phyloP scores from a whole-genome alignment of 768 basidiomycete genomes.

The Termitomyces sp. region DNA sequence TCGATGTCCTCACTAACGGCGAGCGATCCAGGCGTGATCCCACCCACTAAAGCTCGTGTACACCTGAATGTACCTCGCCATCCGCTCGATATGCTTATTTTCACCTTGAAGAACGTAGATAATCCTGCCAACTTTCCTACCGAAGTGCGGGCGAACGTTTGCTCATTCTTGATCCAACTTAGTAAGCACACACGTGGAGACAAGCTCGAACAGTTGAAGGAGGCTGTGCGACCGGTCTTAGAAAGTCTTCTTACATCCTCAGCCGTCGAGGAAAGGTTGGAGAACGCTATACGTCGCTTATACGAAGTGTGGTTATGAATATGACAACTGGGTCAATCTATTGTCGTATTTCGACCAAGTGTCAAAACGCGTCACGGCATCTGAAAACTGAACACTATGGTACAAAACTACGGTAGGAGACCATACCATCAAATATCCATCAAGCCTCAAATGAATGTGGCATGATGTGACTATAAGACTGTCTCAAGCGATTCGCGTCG shows the following conservation, averaged over 20 bases:
- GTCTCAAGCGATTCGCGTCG: too few species aligned
- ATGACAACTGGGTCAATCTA: background rate
- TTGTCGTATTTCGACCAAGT: too few species aligned
- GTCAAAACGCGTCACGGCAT: too few species aligned
- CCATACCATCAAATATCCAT: too few species aligned
- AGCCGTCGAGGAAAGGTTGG: conserved; percentile 38
- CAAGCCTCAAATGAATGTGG: too few species aligned
- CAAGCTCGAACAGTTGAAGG: conserved; percentile 45
- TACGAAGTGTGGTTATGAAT: conserved; percentile 35
- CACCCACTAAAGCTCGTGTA: conserved; percentile 29
- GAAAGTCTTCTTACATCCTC: conserved; percentile 41
- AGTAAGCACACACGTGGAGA: conserved; percentile 46
- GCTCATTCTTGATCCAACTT: conserved; percentile 64
- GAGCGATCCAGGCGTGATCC: conserved; percentile 44
- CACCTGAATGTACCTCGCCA: conserved; percentile 42
- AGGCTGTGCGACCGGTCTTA: conserved; percentile 42
- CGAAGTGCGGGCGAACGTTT: conserved; percentile 75
- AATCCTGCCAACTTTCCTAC: conserved; percentile 56
- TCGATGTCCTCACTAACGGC: conserved; percentile 31
- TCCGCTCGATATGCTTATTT: conserved; percentile 64
- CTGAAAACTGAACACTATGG: too few species aligned
- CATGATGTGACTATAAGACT: too few species aligned
- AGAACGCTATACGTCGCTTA: conserved; percentile 32
- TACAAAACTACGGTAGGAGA: too few species aligned
- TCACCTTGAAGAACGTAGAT: conserved; percentile 54